Base-by-base conservation (phyloP, 208 protist species). In the Trypanosoma congolense region DNA sequence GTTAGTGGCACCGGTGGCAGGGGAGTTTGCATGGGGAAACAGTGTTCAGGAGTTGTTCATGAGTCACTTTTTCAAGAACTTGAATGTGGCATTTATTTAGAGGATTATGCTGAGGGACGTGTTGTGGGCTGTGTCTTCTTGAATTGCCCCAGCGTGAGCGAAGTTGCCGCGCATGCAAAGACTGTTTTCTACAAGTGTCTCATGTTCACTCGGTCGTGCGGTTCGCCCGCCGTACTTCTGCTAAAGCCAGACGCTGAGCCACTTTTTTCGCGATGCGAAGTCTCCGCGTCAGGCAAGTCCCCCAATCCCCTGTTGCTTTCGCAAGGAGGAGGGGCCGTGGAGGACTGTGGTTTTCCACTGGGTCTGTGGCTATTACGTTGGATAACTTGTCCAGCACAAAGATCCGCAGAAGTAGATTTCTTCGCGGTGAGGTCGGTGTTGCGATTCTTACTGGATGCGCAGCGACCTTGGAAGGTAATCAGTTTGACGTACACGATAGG, bases 31-130 rank as follows among this genome's bases (percentile, higher is more conserved):
- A 29, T 67, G 10, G 42, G 26, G 8, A 9, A 26, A 5, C 22
- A n/a, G 29, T 45, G 51, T 8, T 42, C 31, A 16, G 14, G 28
- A 6, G 6, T 54, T 12, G 48, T 67, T 24, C 26, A 31, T 21
- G 61, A 70, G 26, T 68, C 43, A 40, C 49, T 75, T 29, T 80
- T 80, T 55, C 62, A 65, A 42, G 53, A 31, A 14, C 30, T 75
- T 28, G 36, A 14, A 1, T 57, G 28, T 26, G 73, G 58, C 42
- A 19, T 77, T 19, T 29, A 40, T n/a, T 52, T 33, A 0, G 62
- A 58, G 12, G 53, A 48, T 14, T 14, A 25, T 21, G 55, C 33
- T 4, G 30, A 38, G 14, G 55, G 55, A 2, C 40, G 6, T 35
- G 30, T 69, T 3, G 22, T 21, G 3, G 44, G 45, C 3, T 36